Percentiles rank a stretch among this genome's conserved stretches.
These are phyloP conservation scores for Sporothrix schenckii DNA, from an alignment of 2,329 filamentous ascomycete genomes.

Conservation along the genomic window DNA sequence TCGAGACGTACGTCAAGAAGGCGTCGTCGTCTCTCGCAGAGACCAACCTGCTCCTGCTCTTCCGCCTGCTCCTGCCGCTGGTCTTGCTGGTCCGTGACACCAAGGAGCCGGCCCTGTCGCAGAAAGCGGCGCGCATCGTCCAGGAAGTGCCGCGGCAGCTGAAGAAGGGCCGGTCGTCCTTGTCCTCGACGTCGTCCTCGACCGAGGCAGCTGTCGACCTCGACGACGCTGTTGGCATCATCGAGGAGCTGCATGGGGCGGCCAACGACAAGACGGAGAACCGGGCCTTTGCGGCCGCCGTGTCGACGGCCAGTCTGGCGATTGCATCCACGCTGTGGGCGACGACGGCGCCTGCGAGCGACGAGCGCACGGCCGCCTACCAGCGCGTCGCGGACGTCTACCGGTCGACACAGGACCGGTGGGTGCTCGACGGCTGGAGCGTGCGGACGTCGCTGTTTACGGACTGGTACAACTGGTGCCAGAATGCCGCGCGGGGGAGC, in stretches of 20 bases:
- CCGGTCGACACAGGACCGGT: slow-evolving; percentile 61
- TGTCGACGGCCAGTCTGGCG: slow-evolving; percentile 71
- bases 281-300: slow-evolving; percentile 72
- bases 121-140: slow-evolving; percentile 73
- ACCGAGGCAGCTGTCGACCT: slow-evolving; percentile 44
- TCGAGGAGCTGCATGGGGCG: slow-evolving; percentile 72
- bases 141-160: slow-evolving; percentile 70
- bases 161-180: slow-evolving; percentile 54
- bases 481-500: slow-evolving; percentile 33
- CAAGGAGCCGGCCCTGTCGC: slow-evolving; percentile 71
- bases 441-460: slow-evolving; percentile 68
- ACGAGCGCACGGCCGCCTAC: slow-evolving; percentile 2
- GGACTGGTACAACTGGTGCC: slow-evolving; percentile 73
- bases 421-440: slow-evolving; percentile 61
- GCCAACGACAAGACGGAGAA: slow-evolving; percentile 57
- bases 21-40: slow-evolving; percentile 53
- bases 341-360: slow-evolving; percentile 39
- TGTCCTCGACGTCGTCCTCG: slow-evolving; percentile 40
- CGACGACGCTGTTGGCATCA: slow-evolving; percentile 55
- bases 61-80: slow-evolving; percentile 73
- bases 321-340: slow-evolving; percentile 65
- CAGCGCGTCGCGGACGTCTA: slow-evolving; percentile 63
- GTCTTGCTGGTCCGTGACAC: slow-evolving; percentile 77
- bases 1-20: slow-evolving; percentile 75
- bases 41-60: slow-evolving; percentile 53